Percentiles rank a stretch among this genome's conserved stretches.
These are phyloP conservation scores for Geotrichum carabidarum DNA, from an alignment of 1,139 yeast genomes.

Conservation along the genomic window DNA sequence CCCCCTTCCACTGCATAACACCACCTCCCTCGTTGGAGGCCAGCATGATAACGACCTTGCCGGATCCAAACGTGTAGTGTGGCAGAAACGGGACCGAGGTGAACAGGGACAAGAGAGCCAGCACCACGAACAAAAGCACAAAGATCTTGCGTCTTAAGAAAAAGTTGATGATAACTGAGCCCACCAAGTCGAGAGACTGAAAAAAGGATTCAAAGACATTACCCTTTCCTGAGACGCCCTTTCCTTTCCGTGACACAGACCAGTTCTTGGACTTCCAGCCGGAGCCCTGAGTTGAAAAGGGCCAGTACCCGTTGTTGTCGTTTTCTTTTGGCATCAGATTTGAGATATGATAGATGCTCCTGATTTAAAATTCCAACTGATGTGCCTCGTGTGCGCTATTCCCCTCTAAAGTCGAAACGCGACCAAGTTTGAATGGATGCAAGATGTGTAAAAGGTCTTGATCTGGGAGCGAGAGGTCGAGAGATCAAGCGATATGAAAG, in stretches of 20 bases:
- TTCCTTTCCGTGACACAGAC: constrained; percentile 16
- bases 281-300: neutral
- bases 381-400: too few species aligned
- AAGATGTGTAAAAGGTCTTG: too few species aligned
- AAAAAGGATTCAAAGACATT: neutral
- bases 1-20: constrained; percentile 93
- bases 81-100: constrained; percentile 40
- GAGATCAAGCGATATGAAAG: too few species aligned
- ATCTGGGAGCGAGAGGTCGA: too few species aligned
- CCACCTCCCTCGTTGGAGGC: constrained; percentile 99
- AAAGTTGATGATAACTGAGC: constrained; percentile 7
- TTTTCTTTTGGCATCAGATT: constrained; percentile 17
- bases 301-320: constrained; percentile 10
- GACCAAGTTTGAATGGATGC: too few species aligned
- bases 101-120: constrained; percentile 35
- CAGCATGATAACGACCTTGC: constrained; percentile 74
- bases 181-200: constrained; percentile 2
- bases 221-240: constrained; percentile 8
- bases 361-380: too few species aligned
- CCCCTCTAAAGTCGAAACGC: too few species aligned
- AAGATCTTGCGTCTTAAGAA: constrained; percentile 26
- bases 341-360: too few species aligned
- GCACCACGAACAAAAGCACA: constrained; percentile 30
- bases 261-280: constrained; percentile 11
- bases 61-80: constrained; percentile 36